Conservation (phyloP, 768 basidiomycete genomes). For the Kwoniella mangroviensis region DNA sequence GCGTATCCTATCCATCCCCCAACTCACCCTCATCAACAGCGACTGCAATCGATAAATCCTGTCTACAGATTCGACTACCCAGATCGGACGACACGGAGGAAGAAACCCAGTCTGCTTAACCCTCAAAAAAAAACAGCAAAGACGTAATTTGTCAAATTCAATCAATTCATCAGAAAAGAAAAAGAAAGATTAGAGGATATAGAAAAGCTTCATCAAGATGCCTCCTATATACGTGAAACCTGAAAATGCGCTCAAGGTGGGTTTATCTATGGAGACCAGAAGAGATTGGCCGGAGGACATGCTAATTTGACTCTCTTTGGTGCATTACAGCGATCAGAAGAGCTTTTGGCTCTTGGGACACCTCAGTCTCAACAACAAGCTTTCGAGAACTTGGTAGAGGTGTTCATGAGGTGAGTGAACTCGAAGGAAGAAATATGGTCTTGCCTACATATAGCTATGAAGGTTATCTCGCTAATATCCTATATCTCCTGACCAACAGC, state of each 20-base stretch:
- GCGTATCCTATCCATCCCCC: not conserved
- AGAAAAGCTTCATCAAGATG: slow-evolving; percentile 36
- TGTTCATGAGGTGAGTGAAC: slow-evolving; percentile 54
- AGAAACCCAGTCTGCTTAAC: slow-evolving; percentile 30
- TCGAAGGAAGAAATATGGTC: too few species aligned
- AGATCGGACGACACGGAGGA: slow-evolving; percentile 25
- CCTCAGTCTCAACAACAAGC: slow-evolving; percentile 55
- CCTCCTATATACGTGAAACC: slow-evolving; percentile 56
- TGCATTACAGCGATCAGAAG: slow-evolving; percentile 51
- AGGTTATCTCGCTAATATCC: too few species aligned
- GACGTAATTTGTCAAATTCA: not conserved
- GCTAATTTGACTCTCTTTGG: not conserved
- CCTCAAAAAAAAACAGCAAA: not conserved
- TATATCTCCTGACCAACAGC: slow-evolving; percentile 22
- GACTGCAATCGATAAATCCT: slow-evolving; percentile 39
- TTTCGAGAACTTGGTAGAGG: slow-evolving; percentile 55
- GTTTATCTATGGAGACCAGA: not conserved
- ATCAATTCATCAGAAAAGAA: not conserved
- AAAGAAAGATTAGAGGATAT: slow-evolving; percentile 10
- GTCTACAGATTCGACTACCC: slow-evolving; percentile 13
- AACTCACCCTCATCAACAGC: slow-evolving; percentile 20
- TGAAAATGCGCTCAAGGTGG: slow-evolving; percentile 58
- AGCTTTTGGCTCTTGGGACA: slow-evolving; percentile 55
- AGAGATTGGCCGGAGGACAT: too few species aligned
- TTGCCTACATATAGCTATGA: too few species aligned